These are phyloP conservation scores for Amborella trichopoda DNA, from an alignment of 164 flowering plant species.

Conservation along the genomic window DNA sequence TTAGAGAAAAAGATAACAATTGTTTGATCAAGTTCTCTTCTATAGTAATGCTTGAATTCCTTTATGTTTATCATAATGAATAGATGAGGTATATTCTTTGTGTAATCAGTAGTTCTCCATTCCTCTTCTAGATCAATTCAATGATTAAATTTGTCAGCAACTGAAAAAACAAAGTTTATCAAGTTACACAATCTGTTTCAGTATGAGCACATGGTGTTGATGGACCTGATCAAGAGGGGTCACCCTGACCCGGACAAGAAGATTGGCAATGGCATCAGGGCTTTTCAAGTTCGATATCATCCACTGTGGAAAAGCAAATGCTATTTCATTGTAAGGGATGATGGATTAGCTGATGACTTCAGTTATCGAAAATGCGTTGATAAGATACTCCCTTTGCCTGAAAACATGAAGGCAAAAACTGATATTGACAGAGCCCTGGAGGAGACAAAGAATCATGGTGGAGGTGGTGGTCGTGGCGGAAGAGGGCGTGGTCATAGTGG, in stretches of 20 bases:
- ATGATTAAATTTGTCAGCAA: too few relatives aligned
- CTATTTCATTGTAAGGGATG: slow-evolving; percentile 66
- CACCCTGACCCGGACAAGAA: slow-evolving; percentile 69
- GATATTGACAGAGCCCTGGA: slow-evolving; percentile 22
- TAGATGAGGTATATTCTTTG: too few relatives aligned
- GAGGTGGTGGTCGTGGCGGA: slow-evolving; percentile 4
- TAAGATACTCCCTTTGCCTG: slow-evolving; percentile 78
- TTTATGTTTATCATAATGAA: too few relatives aligned
- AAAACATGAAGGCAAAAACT: slow-evolving; percentile 46
- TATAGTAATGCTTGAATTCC: too few relatives aligned
- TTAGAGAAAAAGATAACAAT: too few relatives aligned
- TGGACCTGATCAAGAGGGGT: slow-evolving; percentile 79
- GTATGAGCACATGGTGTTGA: slow-evolving; percentile 68
- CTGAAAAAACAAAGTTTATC: too few relatives aligned
- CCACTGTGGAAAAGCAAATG: slow-evolving; percentile 83
- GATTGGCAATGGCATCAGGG: slow-evolving; percentile 46
- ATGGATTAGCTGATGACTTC: slow-evolving; percentile 68
- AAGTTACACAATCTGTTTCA: slow-evolving; percentile 25
- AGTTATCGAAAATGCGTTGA: slow-evolving; percentile 97
- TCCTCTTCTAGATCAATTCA: too few relatives aligned
- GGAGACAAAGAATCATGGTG: neutral
- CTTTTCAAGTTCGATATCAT: slow-evolving; percentile 68
- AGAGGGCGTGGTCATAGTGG: slow-evolving; percentile 4
- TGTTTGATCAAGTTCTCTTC: too few relatives aligned
- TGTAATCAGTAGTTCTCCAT: too few relatives aligned